Conservation (phyloP, 2,329 filamentous ascomycete species). For the Venturiaceae sp. region DNA sequence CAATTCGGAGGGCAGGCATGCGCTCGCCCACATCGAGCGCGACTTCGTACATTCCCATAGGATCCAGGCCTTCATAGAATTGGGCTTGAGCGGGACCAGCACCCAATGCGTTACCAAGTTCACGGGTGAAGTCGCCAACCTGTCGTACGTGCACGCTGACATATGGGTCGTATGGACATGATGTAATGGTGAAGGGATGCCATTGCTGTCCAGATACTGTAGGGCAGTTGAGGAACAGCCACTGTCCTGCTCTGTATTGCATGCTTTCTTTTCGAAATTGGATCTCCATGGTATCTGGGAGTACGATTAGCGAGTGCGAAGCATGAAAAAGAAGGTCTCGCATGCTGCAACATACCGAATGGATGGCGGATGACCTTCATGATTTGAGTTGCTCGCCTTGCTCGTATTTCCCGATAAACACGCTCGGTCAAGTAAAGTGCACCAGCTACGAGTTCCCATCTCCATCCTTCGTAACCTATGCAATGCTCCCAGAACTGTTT, state of each 20-base stretch:
- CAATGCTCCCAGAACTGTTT: conserved; percentile 82
- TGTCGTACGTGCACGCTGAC: conserved; percentile 91
- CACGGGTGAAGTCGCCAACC: conserved; percentile 89
- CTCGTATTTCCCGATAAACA: conserved; percentile 81
- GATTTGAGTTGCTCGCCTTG: conserved; percentile 76
- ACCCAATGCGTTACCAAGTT: conserved; percentile 92
- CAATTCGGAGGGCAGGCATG: conserved; percentile 84
- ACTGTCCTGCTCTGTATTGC: conserved; percentile 97
- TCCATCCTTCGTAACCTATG: conserved; percentile 90
- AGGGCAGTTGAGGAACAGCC: conserved; percentile 92
- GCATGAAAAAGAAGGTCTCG: too few relatives aligned
- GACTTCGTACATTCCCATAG: conserved; percentile 95
- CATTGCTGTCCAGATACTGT: conserved; percentile 83
- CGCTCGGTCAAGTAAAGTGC: conserved; percentile 80
- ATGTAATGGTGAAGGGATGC: conserved; percentile 99
- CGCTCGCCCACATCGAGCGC: conserved; percentile 85
- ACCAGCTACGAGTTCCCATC: conserved; percentile 87
- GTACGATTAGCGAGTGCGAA: conserved; percentile 18
- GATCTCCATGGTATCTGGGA: conserved; percentile 80
- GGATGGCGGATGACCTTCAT: conserved; percentile 92
- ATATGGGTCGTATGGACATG: conserved; percentile 91
- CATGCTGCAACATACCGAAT: conserved; percentile 40
- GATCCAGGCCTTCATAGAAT: conserved; percentile 83
- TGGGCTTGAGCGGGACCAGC: conserved; percentile 80
- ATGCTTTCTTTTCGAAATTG: conserved; percentile 95